phyloP scores from a whole-genome alignment of 108 stramenopile species.

The Skeletonema marinoi region DNA sequence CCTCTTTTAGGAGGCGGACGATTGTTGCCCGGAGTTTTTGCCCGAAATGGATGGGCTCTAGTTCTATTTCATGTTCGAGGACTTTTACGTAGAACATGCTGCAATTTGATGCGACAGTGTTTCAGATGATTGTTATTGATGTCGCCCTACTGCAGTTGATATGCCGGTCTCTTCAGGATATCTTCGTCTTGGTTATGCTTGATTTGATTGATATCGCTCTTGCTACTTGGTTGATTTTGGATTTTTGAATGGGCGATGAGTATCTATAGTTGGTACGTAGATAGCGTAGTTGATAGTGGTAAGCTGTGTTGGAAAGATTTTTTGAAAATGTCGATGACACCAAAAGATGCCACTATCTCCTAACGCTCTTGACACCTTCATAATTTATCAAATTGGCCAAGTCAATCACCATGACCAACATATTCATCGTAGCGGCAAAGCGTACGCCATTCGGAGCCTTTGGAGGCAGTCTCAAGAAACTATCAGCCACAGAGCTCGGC shows the following conservation, averaged over 20 bases:
- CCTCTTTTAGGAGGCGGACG: conserved; percentile 84
- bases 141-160: no score
- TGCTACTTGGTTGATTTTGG: background rate
- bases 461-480: conserved; percentile 87
- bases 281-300: background rate
- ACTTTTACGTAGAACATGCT: conserved; percentile 90
- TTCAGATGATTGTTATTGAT: no score
- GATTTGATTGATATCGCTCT: no score
- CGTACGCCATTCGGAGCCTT: conserved; percentile 98
- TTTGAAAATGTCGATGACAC: no score
- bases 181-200: no score
- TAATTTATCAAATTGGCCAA: background rate
- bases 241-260: background rate
- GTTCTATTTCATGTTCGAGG: conserved; percentile 86
- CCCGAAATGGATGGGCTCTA: conserved; percentile 86
- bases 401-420: conserved; percentile 50
- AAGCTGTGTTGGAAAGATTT: background rate
- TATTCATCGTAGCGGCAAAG: conserved; percentile 98
- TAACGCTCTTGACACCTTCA: background rate
- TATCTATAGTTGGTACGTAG: no score
- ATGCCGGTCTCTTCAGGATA: no score
- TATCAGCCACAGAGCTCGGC: conserved; percentile 85
- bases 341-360: no score
- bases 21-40: conserved; percentile 85
- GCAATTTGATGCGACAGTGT: background rate